These are phyloP conservation scores for Starmerella bacillaris DNA, from an alignment of 805 yeast genomes.

Conservation along the genomic window DNA sequence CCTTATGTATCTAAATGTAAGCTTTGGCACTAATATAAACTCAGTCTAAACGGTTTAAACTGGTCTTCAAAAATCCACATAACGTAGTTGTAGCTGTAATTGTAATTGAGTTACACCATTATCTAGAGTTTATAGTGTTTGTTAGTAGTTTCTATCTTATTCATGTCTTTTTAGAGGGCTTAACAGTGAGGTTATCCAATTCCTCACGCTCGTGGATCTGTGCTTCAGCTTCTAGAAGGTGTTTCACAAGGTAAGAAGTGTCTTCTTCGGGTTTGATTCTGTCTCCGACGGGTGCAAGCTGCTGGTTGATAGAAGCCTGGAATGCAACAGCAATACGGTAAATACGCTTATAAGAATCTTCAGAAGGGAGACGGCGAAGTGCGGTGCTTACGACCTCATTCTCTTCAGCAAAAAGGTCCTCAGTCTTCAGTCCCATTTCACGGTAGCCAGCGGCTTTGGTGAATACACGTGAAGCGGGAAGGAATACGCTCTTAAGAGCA, in stretches of 20 bases:
- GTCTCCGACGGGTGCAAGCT: conserved; percentile 64
- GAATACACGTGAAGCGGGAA: conserved; percentile 66
- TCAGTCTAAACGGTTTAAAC: no score
- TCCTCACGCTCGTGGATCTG: conserved; percentile 75
- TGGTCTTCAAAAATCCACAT: no score
- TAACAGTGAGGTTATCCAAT: conserved; percentile 55
- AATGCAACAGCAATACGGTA: conserved; percentile 85
- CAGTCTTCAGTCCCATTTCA: conserved; percentile 74
- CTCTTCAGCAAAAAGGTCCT: conserved; percentile 80
- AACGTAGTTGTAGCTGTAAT: no score
- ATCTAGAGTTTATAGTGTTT: no score
- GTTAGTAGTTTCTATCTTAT: no score
- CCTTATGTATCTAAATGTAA: no score
- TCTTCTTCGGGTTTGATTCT: conserved; percentile 57
- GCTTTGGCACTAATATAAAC: no score
- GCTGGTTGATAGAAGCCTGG: conserved; percentile 70
- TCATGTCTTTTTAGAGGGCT: conserved; percentile 19
- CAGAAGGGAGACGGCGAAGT: conserved; percentile 65
- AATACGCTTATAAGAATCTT: conserved; percentile 75
- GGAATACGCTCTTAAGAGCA: conserved; percentile 49
- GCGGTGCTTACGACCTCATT: conserved; percentile 75
- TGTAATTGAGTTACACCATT: no score
- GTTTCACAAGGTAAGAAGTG: conserved; percentile 55
- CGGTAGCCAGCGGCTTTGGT: conserved; percentile 75
- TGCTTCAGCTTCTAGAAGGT: conserved; percentile 83